These are phyloP conservation scores for Ophiosphaerella herpotricha DNA, from an alignment of 2,329 filamentous ascomycete genomes.

Conservation along the genomic window DNA sequence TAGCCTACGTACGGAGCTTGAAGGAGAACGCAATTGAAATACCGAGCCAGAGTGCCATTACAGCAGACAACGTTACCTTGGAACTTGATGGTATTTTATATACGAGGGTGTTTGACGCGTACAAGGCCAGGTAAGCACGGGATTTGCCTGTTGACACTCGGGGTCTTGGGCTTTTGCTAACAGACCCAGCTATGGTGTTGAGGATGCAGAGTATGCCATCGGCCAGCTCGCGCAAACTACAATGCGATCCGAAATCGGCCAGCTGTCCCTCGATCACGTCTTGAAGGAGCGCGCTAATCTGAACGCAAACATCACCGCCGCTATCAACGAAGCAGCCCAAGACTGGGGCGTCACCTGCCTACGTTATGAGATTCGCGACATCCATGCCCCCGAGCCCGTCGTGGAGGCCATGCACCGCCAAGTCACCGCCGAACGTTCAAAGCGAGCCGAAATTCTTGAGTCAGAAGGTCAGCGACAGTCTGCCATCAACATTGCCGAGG, in stretches of 20 bases:
- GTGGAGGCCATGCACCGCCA: constrained; percentile 98
- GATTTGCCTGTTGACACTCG: not conserved
- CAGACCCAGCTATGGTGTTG: constrained; percentile 80
- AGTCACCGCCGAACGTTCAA: constrained; percentile 94
- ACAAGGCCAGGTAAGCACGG: constrained; percentile 80
- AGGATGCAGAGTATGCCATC: constrained; percentile 98
- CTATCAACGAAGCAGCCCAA: constrained; percentile 96
- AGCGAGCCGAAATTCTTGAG: constrained; percentile 96
- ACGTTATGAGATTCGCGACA: constrained; percentile 97
- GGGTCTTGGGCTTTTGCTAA: constrained; percentile 12
- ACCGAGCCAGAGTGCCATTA: constrained; percentile 95
- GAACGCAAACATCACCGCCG: constrained; percentile 97
- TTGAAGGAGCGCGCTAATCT: constrained; percentile 95
- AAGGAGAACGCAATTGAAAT: constrained; percentile 98
- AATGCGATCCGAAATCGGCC: constrained; percentile 98
- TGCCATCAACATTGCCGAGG: constrained; percentile 98
- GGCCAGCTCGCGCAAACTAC: constrained; percentile 97
- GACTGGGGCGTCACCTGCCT: constrained; percentile 97
- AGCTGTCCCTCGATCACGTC: constrained; percentile 94
- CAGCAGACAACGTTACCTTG: constrained; percentile 95
- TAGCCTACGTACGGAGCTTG: constrained; percentile 96
- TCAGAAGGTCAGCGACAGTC: constrained; percentile 96
- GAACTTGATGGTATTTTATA: constrained; percentile 96
- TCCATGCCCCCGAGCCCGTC: constrained; percentile 90
- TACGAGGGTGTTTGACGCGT: constrained; percentile 95